These are phyloP conservation scores for Colletotrichum musae DNA, from an alignment of 2,329 filamentous ascomycete species.

Conservation along the genomic window DNA sequence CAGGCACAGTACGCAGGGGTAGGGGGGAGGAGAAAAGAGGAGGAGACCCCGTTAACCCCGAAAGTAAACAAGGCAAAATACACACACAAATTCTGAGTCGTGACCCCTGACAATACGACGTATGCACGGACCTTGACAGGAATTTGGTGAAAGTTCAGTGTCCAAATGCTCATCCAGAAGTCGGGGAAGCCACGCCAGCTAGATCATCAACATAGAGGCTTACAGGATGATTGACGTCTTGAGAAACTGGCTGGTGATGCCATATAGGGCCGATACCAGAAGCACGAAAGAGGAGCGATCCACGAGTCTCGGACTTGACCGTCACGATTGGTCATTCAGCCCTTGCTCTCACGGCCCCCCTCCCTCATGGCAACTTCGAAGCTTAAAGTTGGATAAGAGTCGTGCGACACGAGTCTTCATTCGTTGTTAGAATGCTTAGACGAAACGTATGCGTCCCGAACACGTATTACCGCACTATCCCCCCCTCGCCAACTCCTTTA, in stretches of 20 bases:
- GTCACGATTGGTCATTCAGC: no score
- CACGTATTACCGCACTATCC: background rate
- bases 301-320: no score
- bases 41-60: slow-evolving; percentile 24
- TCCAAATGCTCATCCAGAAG: no score
- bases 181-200: background rate
- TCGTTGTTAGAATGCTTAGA: slow-evolving; percentile 22
- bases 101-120: slow-evolving; percentile 13
- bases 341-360: background rate
- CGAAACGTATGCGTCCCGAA: background rate
- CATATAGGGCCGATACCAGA: background rate
- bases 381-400: slow-evolving; percentile 5
- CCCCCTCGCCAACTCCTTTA: background rate
- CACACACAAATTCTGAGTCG: background rate
- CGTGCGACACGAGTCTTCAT: slow-evolving; percentile 1
- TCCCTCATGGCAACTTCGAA: slow-evolving; percentile 5
- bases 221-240: background rate
- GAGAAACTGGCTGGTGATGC: background rate
- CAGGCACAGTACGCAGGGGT: slow-evolving; percentile 3
- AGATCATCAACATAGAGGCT: slow-evolving; percentile 9
- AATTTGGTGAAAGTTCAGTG: background rate
- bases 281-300: no score
- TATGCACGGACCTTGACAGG: slow-evolving; percentile 12
- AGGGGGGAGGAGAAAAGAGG: background rate
- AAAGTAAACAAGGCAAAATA: slow-evolving; percentile 2